Conservation (phyloP, 352 stramenopile genomes). For the Globisporangium radiosum region DNA sequence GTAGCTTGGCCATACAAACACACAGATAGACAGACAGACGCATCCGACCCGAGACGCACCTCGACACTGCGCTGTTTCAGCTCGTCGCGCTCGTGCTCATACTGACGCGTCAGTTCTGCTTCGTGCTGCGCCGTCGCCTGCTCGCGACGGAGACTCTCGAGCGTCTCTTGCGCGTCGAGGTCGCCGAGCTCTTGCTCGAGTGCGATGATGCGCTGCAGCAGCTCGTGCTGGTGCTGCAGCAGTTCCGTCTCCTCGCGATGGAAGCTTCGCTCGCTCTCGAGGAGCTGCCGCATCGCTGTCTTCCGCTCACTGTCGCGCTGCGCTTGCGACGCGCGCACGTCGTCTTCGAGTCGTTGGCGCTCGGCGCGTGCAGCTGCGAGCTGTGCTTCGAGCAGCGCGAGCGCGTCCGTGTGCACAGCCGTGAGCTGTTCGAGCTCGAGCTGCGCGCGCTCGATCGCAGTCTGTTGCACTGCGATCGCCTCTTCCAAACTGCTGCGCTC, state of each 20-base stretch:
- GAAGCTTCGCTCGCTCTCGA: slow-evolving; percentile 60
- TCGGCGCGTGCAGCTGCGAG: slow-evolving; percentile 57
- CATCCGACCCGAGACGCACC: slow-evolving; percentile 15
- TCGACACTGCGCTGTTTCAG: slow-evolving; percentile 52
- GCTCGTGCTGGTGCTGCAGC: slow-evolving; percentile 51
- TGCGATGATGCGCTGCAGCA: slow-evolving; percentile 56
- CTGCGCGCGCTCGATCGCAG: slow-evolving; percentile 44
- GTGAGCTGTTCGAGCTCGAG: slow-evolving; percentile 50
- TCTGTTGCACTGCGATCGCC: slow-evolving; percentile 56
- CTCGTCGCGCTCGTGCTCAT: slow-evolving; percentile 52
- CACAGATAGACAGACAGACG: too few species aligned
- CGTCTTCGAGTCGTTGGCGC: slow-evolving; percentile 35
- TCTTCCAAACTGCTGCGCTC: slow-evolving; percentile 37
- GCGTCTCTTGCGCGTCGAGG: slow-evolving; percentile 58
- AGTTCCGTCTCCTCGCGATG: slow-evolving; percentile 64
- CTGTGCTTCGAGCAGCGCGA: slow-evolving; percentile 39
- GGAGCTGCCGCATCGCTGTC: slow-evolving; percentile 39
- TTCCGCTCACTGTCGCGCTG: slow-evolving; percentile 42
- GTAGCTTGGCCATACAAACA: background rate
- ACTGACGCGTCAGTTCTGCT: slow-evolving; percentile 26
- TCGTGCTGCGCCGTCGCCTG: slow-evolving; percentile 45
- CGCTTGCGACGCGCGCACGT: slow-evolving; percentile 27
- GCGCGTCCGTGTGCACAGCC: slow-evolving; percentile 53
- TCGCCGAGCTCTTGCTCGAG: slow-evolving; percentile 58
- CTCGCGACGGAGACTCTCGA: slow-evolving; percentile 54